Base-by-base conservation (phyloP, 2,329 filamentous ascomycete species). In the Tolypocladium tundrense region DNA sequence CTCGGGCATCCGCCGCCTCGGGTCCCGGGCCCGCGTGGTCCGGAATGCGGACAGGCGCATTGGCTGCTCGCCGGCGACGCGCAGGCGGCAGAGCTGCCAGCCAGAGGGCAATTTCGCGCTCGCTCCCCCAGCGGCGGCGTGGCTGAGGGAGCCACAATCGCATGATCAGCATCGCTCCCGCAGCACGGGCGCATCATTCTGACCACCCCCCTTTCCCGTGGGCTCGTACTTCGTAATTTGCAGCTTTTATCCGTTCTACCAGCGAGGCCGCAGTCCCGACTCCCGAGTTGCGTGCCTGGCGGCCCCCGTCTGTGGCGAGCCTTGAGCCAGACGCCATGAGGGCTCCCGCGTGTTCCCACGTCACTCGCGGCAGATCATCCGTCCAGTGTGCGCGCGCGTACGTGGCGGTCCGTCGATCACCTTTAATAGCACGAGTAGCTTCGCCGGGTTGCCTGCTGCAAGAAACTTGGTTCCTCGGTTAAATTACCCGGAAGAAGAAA, bases 101-200 rank as follows among this genome's bases (percentile, higher is more conserved):
- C 27, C 3, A 2, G 9, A 2, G 9, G 24, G 14, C 24, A 50
- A 19, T 9, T 19, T 51, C 48, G 48, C 31, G 10, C 45, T 50
- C 45, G 42, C 16, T 31, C 45, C 16, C 4, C 14, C 13, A 13
- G 3, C 3, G 24, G 3, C 3, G 24, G 11, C 4, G 24, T 41
- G 16, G 40, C n/a, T 9, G 6, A 37, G 7, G 27, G 31, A 35
- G 40, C 19, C 42, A 24, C 42, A n/a, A 56, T 57, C 55, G 55
- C 45, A 53, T 40, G 50, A 57, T 57, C 51, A 54, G 41, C 56
- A 42, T 54, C 41, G 31, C 41, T 57, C 56, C 56, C 51, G 56
- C 56, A 33, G 50, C n/a, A 19, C 45, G 21, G 39, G 33, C 41
- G 21, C 41, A 45, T 33, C 27, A 33, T 33, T 4, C 2, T 14